Base-by-base conservation (phyloP, 2,329 filamentous ascomycete genomes). In the Dothistroma pini region DNA sequence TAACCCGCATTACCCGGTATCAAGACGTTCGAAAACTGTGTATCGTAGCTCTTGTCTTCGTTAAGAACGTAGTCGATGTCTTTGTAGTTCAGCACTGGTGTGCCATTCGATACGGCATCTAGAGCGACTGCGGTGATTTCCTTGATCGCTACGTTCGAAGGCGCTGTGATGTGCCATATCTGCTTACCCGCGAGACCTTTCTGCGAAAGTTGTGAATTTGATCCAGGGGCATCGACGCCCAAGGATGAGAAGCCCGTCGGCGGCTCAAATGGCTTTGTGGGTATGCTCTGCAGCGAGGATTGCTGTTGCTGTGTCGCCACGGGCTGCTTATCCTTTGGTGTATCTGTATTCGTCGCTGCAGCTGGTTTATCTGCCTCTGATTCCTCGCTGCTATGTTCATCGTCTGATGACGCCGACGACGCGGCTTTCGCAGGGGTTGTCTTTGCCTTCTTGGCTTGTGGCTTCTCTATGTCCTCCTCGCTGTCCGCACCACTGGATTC, bases 111-210 rank as follows among this genome's bases (percentile, higher is more conserved):
- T 1, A 82, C 80, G 56, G 83, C 80, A 59, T 85, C 82, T 68
- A 90, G 82, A 41, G 86, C 82, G 63, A 91, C 78, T 65, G 87
- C 81, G 70, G 86, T 83, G 52, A 92, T 77, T 1, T 88, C 80
- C 11, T 84, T 85, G 59, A 92, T 81, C n/a, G 89, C 85, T 2
- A 91, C 77, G 11, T 84, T 85, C 6, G 86, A 83, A 1, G 89
- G 89, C 3, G 88, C 86, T 10, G 87, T 90, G 68, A 93, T 90
- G 73, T 91, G 90, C 89, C 89, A 93, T 61, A 92, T 80, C 72
- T 92, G 86, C 78, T 91, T 91, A 64, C 87, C 87, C 59, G 85
- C 78, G 8, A 88, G 72, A 67, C 84, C 58, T 82, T 81, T 60
- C 11, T 57, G 31, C 12, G 78, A 82, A 68, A 89, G 85, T 5